Percentiles rank a stretch among this genome's conserved stretches.
Conservation (phyloP, 2,329 filamentous ascomycete species). For the Curvularia hawaiiensis region DNA sequence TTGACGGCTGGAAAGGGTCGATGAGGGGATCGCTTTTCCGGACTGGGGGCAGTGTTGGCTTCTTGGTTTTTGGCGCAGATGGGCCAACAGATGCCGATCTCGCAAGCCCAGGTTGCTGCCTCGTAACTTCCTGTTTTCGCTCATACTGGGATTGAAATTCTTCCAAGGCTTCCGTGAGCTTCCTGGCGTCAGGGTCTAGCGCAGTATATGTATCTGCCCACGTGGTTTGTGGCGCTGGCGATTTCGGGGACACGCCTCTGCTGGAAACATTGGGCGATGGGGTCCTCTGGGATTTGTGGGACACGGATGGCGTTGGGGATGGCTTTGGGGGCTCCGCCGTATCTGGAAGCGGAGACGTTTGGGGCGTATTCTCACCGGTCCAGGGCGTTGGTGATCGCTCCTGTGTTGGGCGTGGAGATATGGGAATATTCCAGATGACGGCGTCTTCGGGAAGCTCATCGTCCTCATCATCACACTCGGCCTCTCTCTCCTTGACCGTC, state of each 20-base stretch:
- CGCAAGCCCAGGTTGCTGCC: conserved; percentile 52
- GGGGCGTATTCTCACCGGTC: conserved; percentile 36
- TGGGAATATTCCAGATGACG: conserved; percentile 79
- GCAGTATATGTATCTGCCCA: conserved; percentile 74
- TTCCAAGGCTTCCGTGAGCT: conserved; percentile 79
- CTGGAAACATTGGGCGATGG: conserved; percentile 27
- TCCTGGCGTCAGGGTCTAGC: conserved; percentile 73
- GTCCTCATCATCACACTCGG: conserved; percentile 74
- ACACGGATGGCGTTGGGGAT: conserved; percentile 32
- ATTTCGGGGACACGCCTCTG: conserved; percentile 30
- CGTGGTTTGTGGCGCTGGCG: conserved; percentile 65
- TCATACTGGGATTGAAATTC: conserved; percentile 71
- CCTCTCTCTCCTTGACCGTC: conserved; percentile 71
- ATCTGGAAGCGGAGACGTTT: conserved; percentile 30
- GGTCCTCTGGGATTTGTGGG: conserved; percentile 24
- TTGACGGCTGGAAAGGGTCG: conserved; percentile 81
- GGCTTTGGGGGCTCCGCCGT: conserved; percentile 27
- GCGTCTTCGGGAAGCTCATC: conserved; percentile 78
- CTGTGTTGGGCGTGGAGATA: conserved; percentile 64
- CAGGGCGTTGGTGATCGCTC: conserved; percentile 48
- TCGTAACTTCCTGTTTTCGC: conserved; percentile 57
- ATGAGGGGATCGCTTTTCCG: conserved; percentile 81
- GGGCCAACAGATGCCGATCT: conserved; percentile 39
- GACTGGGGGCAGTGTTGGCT: conserved; percentile 63
- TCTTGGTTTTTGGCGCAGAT: conserved; percentile 55